A percentile compares a stretch with the other conserved stretches of the same genome.
phyloP scores from a whole-genome alignment of 352 stramenopile species.

The Thraustochytrium striatum region DNA sequence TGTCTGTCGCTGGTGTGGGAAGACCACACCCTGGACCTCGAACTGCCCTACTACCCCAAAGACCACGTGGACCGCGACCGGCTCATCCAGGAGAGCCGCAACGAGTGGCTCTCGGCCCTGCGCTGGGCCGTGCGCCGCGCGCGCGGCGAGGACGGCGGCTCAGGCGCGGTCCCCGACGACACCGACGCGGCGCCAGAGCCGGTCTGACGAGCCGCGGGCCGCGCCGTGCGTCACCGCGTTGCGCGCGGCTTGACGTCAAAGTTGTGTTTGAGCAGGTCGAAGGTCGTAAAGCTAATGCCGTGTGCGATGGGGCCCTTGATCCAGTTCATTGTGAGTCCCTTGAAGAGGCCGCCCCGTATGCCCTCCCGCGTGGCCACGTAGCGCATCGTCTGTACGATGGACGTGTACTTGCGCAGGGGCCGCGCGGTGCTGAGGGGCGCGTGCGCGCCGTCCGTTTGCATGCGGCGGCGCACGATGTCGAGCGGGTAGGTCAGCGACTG shows the following conservation, averaged over 20 bases:
- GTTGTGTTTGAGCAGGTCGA: constrained; percentile 67
- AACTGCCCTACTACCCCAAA: constrained; percentile 33
- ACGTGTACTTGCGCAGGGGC: constrained; percentile 37
- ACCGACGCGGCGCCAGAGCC: no score
- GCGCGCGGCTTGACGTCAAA: constrained; percentile 5
- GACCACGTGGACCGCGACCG: constrained; percentile 1
- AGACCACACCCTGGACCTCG: constrained; percentile 23
- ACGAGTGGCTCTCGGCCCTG: constrained; percentile 30
- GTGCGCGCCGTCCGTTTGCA: constrained; percentile 72
- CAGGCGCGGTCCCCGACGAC: no score
- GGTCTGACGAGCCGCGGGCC: no score
- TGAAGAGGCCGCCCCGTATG: constrained; percentile 71
- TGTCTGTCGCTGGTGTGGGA: constrained; percentile 25
- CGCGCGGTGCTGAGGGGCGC: constrained; percentile 27
- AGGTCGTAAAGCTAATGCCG: constrained; percentile 76
- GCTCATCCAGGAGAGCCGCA: neutral
- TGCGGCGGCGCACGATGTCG: constrained; percentile 72
- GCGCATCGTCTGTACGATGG: constrained; percentile 57
- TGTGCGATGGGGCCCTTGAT: constrained; percentile 79
- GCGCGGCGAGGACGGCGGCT: neutral
- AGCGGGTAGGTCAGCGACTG: constrained; percentile 77
- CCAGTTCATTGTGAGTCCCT: constrained; percentile 82
- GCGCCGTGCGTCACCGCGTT: neutral
- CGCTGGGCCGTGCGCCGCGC: constrained; percentile 4
- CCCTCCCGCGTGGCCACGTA: constrained; percentile 70